Conservation (phyloP, 2,329 filamentous ascomycete genomes). For the Cladophialophora chaetospira region DNA sequence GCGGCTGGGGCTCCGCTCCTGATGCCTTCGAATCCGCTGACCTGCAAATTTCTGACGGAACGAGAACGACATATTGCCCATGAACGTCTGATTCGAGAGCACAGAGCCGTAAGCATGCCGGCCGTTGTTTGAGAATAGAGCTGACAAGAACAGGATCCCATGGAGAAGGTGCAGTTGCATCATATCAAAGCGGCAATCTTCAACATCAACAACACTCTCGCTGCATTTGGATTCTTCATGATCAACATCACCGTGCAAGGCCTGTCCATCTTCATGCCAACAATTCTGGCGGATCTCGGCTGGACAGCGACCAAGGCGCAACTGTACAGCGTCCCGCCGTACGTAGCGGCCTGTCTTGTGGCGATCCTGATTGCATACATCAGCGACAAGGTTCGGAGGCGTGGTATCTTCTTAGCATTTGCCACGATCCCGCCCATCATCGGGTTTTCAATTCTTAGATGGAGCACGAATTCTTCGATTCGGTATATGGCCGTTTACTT, state of each 20-base stretch:
- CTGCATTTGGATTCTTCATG: constrained; percentile 27
- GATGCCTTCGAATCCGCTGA: constrained; percentile 49
- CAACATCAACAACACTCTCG: constrained; percentile 31
- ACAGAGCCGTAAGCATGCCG: constrained; percentile 16
- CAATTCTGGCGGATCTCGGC: constrained; percentile 46
- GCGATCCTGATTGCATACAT: constrained; percentile 71
- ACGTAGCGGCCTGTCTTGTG: constrained; percentile 68
- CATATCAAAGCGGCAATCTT: constrained; percentile 31
- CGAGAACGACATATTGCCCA: constrained; percentile 25
- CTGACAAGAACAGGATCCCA: constrained; percentile 25
- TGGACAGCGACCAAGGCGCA: constrained; percentile 60
- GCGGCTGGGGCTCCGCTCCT: constrained; percentile 45
- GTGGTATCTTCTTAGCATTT: constrained; percentile 71
- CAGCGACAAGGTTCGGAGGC: constrained; percentile 75
- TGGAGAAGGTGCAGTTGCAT: constrained; percentile 25
- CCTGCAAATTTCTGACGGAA: constrained; percentile 41
- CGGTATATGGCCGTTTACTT: constrained; percentile 83
- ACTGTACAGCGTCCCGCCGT: constrained; percentile 73
- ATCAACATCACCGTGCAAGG: constrained; percentile 42
- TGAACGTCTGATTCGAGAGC: constrained; percentile 25
- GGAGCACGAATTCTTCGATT: constrained; percentile 63
- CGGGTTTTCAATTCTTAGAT: constrained; percentile 75
- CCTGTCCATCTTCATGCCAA: constrained; percentile 41
- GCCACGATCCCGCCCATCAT: constrained; percentile 69
- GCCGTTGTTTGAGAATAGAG: neutral